Evolutionary conservation across 352 stramenopile species (phyloP).

Genomic region (Phytophthora pseudosyringae): DNA sequence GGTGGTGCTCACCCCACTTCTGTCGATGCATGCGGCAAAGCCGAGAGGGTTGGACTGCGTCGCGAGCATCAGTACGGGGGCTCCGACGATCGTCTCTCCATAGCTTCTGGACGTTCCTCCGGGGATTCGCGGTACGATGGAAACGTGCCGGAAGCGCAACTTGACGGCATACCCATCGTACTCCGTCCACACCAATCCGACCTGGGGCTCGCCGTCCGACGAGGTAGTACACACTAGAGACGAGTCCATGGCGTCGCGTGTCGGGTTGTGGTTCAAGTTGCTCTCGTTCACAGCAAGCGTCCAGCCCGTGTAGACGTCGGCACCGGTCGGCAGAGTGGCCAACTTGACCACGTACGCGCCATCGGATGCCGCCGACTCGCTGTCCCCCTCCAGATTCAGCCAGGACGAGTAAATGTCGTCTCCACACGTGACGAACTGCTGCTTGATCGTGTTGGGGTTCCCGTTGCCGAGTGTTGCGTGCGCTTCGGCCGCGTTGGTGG

Average conservation of each 20-base stretch:
- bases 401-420: slow-evolving; percentile 52
- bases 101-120: slow-evolving; percentile 23
- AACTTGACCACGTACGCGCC: slow-evolving; percentile 30
- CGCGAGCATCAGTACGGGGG: slow-evolving; percentile 52
- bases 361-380: background rate
- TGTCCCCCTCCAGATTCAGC: slow-evolving; percentile 38
- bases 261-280: slow-evolving; percentile 64
- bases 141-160: slow-evolving; percentile 58
- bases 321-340: slow-evolving; percentile 20
- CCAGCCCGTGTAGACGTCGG: slow-evolving; percentile 41
- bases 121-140: slow-evolving; percentile 26
- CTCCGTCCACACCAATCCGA: slow-evolving; percentile 73
- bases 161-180: slow-evolving; percentile 76
- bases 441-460: slow-evolving; percentile 34
- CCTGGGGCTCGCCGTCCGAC: slow-evolving; percentile 7
- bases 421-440: slow-evolving; percentile 44
- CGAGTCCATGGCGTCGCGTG: slow-evolving; percentile 45
- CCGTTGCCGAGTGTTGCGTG: slow-evolving; percentile 21
- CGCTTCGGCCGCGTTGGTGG: slow-evolving; percentile 16
- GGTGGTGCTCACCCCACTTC: slow-evolving; percentile 49
- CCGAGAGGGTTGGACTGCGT: slow-evolving; percentile 43
- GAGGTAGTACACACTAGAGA: slow-evolving; percentile 50
- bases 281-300: slow-evolving; percentile 9
- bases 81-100: slow-evolving; percentile 47
- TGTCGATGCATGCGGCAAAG: slow-evolving; percentile 58